These are phyloP conservation scores for Arabis alpina DNA, from an alignment of 345 rosid genomes.

Conservation along the genomic window DNA sequence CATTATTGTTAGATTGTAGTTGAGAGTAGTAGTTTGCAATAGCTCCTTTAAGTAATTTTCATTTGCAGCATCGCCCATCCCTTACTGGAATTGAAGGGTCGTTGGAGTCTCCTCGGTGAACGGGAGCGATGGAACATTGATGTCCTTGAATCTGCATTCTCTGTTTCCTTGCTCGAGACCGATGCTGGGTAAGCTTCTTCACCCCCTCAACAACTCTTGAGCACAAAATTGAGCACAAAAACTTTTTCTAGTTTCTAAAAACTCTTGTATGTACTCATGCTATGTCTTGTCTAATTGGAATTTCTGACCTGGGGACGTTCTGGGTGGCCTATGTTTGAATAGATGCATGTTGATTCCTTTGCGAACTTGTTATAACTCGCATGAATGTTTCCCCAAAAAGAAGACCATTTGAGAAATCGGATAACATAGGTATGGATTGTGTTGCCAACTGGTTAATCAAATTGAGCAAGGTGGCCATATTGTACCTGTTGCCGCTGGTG, in stretches of 20 bases:
- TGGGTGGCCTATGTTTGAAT: conserved; percentile 90
- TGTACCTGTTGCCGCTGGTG: no score
- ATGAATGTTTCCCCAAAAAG: conserved; percentile 84
- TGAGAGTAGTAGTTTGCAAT: conserved; percentile 32
- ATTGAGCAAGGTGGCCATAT: no score
- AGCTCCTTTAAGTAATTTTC: conserved; percentile 20
- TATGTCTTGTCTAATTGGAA: conserved; percentile 19
- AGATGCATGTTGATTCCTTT: conserved; percentile 93
- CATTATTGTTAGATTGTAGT: not conserved
- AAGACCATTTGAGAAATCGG: conserved; percentile 83
- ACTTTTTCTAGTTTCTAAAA: conserved; percentile 22
- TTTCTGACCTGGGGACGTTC: conserved; percentile 60
- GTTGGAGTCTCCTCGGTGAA: conserved; percentile 90
- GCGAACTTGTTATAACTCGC: conserved; percentile 76
- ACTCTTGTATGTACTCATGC: conserved; percentile 7
- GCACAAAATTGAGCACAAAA: conserved; percentile 4
- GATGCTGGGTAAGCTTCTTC: conserved; percentile 66
- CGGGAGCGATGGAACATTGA: conserved; percentile 93
- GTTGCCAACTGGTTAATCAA: not conserved
- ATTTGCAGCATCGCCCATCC: conserved; percentile 81
- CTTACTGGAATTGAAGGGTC: conserved; percentile 97
- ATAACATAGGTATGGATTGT: conserved; percentile 65
- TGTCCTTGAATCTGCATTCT: conserved; percentile 64
- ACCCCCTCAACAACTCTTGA: conserved; percentile 21
- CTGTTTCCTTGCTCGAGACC: conserved; percentile 61